phyloP scores from a whole-genome alignment of 768 basidiomycete species.

The Lactarius hengduanensis region DNA sequence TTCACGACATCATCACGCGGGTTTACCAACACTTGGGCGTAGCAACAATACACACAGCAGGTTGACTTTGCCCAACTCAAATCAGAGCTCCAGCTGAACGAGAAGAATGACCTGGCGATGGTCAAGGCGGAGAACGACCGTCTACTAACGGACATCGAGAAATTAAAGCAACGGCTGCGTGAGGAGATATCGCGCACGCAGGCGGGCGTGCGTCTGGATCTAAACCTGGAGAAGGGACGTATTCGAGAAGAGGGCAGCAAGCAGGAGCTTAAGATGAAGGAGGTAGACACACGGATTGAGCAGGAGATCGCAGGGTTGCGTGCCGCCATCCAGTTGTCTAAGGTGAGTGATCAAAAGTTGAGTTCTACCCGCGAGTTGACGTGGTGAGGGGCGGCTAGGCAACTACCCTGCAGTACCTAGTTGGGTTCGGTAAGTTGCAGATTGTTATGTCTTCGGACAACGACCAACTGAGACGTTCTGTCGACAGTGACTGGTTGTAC shows the following conservation, averaged over 20 bases:
- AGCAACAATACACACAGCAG: constrained; percentile 93
- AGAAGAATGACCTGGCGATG: constrained; percentile 94
- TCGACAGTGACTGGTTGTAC: constrained; percentile 79
- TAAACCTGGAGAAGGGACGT: constrained; percentile 95
- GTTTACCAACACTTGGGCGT: neutral
- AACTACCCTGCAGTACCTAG: constrained; percentile 82
- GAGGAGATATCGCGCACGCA: constrained; percentile 93
- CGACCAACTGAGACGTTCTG: constrained; percentile 22
- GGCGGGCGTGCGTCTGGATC: constrained; percentile 87
- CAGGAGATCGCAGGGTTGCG: constrained; percentile 88
- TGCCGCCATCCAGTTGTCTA: constrained; percentile 82
- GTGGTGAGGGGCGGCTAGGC: constrained; percentile 46
- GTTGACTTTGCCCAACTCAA: constrained; percentile 97
- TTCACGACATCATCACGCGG: neutral
- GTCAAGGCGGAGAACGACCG: constrained; percentile 97
- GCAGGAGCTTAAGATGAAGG: constrained; percentile 95
- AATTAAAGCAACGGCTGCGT: constrained; percentile 87
- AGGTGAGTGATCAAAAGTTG: constrained; percentile 47
- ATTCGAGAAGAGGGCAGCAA: constrained; percentile 90
- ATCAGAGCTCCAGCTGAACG: constrained; percentile 92
- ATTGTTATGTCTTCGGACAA: neutral
- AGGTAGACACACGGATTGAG: constrained; percentile 96
- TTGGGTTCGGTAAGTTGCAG: constrained; percentile 70
- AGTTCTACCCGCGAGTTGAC: neutral
- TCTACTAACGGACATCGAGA: constrained; percentile 87